Evolutionary conservation across 108 stramenopile genomes (phyloP).

Genomic region (Cylindrotheca fusiformis): DNA sequence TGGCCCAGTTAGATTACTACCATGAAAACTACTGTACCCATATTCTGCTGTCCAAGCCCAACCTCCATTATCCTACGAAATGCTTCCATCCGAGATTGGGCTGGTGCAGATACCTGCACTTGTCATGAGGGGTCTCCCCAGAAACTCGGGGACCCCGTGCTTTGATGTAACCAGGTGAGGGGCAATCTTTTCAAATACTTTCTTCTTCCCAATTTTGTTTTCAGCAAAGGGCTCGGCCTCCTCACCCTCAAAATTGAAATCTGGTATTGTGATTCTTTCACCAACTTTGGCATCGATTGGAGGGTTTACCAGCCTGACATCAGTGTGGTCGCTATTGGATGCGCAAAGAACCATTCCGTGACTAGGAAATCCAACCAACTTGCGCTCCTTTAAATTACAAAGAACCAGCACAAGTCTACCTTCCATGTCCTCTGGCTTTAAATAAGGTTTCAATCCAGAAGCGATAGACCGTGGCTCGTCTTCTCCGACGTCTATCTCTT

Average conservation of each 20-base stretch:
- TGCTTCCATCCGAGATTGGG: slow-evolving; percentile 75
- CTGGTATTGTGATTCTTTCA: slow-evolving; percentile 85
- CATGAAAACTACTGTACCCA: too few species aligned
- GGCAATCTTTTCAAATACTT: slow-evolving; percentile 94
- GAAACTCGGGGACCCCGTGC: slow-evolving; percentile 81
- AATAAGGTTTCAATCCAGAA: slow-evolving; percentile 90
- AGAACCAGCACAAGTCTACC: slow-evolving; percentile 91
- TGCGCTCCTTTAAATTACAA: slow-evolving; percentile 96
- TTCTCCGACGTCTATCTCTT: slow-evolving; percentile 98
- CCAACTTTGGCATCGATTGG: slow-evolving; percentile 93
- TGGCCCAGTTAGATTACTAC: too few species aligned
- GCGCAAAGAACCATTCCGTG: slow-evolving; percentile 99
- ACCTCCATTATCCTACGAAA: slow-evolving; percentile 28
- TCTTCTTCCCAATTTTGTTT: slow-evolving; percentile 97
- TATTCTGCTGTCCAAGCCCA: too few species aligned
- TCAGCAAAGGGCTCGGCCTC: slow-evolving; percentile 85
- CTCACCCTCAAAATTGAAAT: slow-evolving; percentile 77
- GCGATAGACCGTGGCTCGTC: slow-evolving; percentile 89
- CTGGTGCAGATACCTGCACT: slow-evolving; percentile 87
- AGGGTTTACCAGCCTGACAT: slow-evolving; percentile 88
- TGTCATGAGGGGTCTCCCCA: slow-evolving; percentile 85
- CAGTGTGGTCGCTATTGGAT: slow-evolving; percentile 85
- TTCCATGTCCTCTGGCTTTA: slow-evolving; percentile 80
- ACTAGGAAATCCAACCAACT: slow-evolving; percentile 91
- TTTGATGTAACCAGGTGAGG: slow-evolving; percentile 86